Conservation (phyloP, 2,329 filamentous ascomycete genomes). For the Penicillium griseofulvum region DNA sequence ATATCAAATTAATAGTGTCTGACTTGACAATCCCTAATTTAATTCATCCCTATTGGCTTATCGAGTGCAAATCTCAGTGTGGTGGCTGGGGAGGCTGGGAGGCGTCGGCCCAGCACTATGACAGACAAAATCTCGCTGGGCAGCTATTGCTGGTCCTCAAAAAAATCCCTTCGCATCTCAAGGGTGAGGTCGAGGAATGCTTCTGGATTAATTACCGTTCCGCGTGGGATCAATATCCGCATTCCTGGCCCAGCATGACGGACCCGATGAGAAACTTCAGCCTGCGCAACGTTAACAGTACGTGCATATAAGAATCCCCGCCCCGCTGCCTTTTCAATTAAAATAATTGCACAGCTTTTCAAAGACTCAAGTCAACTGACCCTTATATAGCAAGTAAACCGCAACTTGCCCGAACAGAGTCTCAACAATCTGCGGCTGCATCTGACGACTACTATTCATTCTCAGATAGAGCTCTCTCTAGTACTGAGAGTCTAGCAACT, state of each 20-base stretch:
- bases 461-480: conserved; percentile 40
- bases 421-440: conserved; percentile 48
- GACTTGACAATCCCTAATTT: conserved; percentile 15
- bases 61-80: conserved; percentile 3
- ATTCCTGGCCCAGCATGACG: conserved; percentile 22
- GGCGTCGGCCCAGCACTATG: conserved; percentile 14
- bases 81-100: conserved; percentile 30
- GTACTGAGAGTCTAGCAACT: conserved; percentile 39
- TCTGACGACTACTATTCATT: conserved; percentile 52
- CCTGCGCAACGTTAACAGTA: conserved; percentile 25
- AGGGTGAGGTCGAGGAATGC: conserved; percentile 21
- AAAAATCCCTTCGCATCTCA: conserved; percentile 11
- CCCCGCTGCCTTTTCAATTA: conserved; percentile 4
- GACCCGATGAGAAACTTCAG: conserved; percentile 20
- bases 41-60: conserved; percentile 20
- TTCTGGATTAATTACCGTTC: conserved; percentile 18
- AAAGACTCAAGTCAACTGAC: conserved; percentile 10
- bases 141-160: conserved; percentile 9
- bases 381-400: conserved; percentile 42
- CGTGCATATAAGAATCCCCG: conserved; percentile 12
- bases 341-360: not conserved
- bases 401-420: conserved; percentile 43
- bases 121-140: conserved; percentile 22
- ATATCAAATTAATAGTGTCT: conserved; percentile 14
- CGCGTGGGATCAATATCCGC: conserved; percentile 16